These are phyloP conservation scores for Boletus edulis DNA, from an alignment of 768 basidiomycete genomes.

Conservation along the genomic window DNA sequence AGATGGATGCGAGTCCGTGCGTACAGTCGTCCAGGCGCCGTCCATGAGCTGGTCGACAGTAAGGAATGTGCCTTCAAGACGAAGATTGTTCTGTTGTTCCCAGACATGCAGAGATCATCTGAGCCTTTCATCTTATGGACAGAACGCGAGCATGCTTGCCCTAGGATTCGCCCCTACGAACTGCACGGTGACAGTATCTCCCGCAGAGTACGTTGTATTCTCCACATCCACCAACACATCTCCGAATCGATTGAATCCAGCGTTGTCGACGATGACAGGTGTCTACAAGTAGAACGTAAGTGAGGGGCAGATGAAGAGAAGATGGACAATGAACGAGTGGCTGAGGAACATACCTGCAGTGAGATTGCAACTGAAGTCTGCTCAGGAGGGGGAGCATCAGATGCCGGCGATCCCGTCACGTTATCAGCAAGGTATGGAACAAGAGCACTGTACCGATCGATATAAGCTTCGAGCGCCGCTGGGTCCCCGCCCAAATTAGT, in stretches of 20 bases:
- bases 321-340: neutral
- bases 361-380: constrained; percentile 67
- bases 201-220: constrained; percentile 46
- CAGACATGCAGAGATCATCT: neutral
- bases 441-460: constrained; percentile 68
- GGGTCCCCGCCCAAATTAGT: neutral
- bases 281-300: constrained; percentile 35
- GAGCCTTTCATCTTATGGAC: neutral
- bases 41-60: constrained; percentile 54
- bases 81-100: constrained; percentile 63
- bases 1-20: constrained; percentile 78
- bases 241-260: constrained; percentile 60
- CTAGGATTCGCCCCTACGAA: constrained; percentile 81
- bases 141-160: constrained; percentile 37
- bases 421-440: constrained; percentile 59
- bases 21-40: constrained; percentile 53
- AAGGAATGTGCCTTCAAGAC: constrained; percentile 70
- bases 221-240: constrained; percentile 56
- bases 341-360: constrained; percentile 44
- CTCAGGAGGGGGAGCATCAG: constrained; percentile 63
- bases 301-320: neutral
- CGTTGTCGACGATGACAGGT: constrained; percentile 58
- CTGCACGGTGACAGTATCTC: constrained; percentile 55
- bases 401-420: constrained; percentile 45
- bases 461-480: constrained; percentile 81